These are phyloP conservation scores for Wickerhamomyces chambardii DNA, from an alignment of 805 yeast genomes.

Conservation along the genomic window DNA sequence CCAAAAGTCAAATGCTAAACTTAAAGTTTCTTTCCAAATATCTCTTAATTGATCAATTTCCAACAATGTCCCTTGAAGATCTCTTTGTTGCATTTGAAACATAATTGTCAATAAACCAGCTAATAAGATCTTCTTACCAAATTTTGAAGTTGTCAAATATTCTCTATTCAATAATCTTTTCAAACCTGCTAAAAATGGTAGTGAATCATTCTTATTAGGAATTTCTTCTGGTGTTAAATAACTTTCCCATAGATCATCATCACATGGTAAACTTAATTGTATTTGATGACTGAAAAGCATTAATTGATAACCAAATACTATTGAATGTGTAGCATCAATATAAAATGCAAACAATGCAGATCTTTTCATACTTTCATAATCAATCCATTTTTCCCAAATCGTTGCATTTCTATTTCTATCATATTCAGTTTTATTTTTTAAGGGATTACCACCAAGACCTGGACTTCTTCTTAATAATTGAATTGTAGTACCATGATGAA, in stretches of 20 bases:
- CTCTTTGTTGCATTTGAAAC: slow-evolving; percentile 68
- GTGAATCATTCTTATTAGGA: slow-evolving; percentile 16
- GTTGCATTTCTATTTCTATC: slow-evolving; percentile 20
- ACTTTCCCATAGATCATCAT: slow-evolving; percentile 49
- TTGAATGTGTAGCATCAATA: slow-evolving; percentile 71
- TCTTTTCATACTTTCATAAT: slow-evolving; percentile 69
- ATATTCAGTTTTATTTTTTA: slow-evolving; percentile 20
- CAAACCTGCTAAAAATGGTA: slow-evolving; percentile 46
- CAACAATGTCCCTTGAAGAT: slow-evolving; percentile 44
- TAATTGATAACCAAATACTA: slow-evolving; percentile 67
- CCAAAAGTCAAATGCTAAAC: slow-evolving; percentile 69
- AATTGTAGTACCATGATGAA: slow-evolving; percentile 82
- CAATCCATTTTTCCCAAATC: slow-evolving; percentile 65
- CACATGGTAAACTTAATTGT: slow-evolving; percentile 53
- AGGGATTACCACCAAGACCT: slow-evolving; percentile 63
- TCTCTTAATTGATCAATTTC: slow-evolving; percentile 30
- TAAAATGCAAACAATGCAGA: slow-evolving; percentile 77
- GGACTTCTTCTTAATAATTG: slow-evolving; percentile 73
- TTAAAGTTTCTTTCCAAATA: slow-evolving; percentile 65
- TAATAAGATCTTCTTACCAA: slow-evolving; percentile 58
- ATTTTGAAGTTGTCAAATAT: slow-evolving; percentile 35
- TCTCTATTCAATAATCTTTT: slow-evolving; percentile 48
- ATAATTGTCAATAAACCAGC: slow-evolving; percentile 61
- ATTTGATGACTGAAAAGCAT: slow-evolving; percentile 50
- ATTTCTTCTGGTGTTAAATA: slow-evolving; percentile 20